Conservation (phyloP, 2,329 filamentous ascomycete genomes). For the Biscogniauxia mediterranea region DNA sequence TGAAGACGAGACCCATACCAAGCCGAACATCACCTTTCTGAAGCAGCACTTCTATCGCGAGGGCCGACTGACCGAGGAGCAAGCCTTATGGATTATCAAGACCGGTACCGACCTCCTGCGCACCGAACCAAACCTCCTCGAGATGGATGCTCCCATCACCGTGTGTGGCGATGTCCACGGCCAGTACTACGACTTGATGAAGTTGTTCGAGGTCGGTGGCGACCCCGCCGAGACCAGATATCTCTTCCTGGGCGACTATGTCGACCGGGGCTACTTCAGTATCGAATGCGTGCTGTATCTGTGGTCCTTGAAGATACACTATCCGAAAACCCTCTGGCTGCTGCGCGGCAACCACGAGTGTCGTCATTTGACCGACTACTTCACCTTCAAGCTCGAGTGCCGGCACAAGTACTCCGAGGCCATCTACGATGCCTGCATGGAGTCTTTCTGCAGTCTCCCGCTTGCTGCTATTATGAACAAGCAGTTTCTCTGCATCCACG, state of each 20-base stretch:
- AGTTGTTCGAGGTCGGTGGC: conserved; percentile 96
- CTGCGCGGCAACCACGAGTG: conserved; percentile 98
- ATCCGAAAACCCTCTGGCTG: conserved; percentile 95
- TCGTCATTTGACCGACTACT: conserved; percentile 98
- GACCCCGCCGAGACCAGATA: conserved; percentile 96
- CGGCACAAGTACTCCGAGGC: conserved; percentile 99
- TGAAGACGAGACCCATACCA: conserved; percentile 78
- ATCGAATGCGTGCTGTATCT: conserved; percentile 99
- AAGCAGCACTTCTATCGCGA: conserved; percentile 99
- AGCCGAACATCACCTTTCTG: conserved; percentile 89
- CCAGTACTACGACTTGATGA: conserved; percentile 99
- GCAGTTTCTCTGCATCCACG: conserved; percentile 98
- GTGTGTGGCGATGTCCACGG: conserved; percentile 98
- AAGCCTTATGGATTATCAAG: conserved; percentile 92
- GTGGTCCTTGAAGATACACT: conserved; percentile 98
- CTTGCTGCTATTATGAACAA: conserved; percentile 99
- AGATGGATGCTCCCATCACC: conserved; percentile 99
- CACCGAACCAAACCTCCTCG: conserved; percentile 89
- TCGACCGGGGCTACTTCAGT: conserved; percentile 97
- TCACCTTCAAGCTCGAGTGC: conserved; percentile 99
- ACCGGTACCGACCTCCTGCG: conserved; percentile 84
- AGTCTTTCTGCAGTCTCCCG: conserved; percentile 92
- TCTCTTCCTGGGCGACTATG: conserved; percentile 95
- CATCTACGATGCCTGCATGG: conserved; percentile 97
- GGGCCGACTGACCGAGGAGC: conserved; percentile 93